phyloP scores from a whole-genome alignment of 306 rosid genomes.

The Lathyrus sativus region DNA sequence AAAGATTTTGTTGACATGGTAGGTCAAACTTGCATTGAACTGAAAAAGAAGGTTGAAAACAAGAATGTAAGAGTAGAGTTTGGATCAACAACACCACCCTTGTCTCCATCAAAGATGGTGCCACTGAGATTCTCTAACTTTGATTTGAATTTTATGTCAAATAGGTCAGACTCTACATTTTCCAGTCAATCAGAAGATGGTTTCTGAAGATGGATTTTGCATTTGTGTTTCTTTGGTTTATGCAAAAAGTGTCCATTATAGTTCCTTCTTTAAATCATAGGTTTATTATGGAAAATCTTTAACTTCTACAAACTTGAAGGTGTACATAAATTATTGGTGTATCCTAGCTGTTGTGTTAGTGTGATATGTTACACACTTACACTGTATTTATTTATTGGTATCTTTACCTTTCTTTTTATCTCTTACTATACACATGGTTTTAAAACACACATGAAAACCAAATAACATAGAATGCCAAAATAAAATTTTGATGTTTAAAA shows the following conservation, averaged over 20 bases:
- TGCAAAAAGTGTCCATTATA: constrained; percentile 25
- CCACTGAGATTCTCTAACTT: constrained; percentile 49
- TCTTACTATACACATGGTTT: too few relatives aligned
- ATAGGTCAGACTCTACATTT: constrained; percentile 42
- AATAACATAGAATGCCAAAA: too few relatives aligned
- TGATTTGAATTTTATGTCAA: constrained; percentile 50
- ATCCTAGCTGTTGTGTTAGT: too few relatives aligned
- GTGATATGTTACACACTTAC: too few relatives aligned
- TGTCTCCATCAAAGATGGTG: constrained; percentile 51
- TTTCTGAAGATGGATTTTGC: constrained; percentile 44
- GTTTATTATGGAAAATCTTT: constrained; percentile 4
- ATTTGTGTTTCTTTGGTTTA: constrained; percentile 33
- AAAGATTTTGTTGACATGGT: constrained; percentile 72
- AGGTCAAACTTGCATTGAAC: constrained; percentile 57
- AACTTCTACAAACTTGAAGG: constrained; percentile 13
- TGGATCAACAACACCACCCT: constrained; percentile 46
- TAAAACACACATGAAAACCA: too few relatives aligned
- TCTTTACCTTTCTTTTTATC: too few relatives aligned
- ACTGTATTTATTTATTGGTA: too few relatives aligned
- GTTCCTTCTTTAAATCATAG: constrained; percentile 1
- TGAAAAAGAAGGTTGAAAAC: constrained; percentile 52
- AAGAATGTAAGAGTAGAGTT: constrained; percentile 38
- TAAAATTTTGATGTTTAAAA: too few relatives aligned
- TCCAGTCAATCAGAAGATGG: constrained; percentile 63
- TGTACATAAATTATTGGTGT: constrained; percentile 14